A percentile compares a stretch with the other conserved stretches of the same genome.
phyloP scores from a whole-genome alignment of 176 grass and related monocot species.

The Oryza punctata region DNA sequence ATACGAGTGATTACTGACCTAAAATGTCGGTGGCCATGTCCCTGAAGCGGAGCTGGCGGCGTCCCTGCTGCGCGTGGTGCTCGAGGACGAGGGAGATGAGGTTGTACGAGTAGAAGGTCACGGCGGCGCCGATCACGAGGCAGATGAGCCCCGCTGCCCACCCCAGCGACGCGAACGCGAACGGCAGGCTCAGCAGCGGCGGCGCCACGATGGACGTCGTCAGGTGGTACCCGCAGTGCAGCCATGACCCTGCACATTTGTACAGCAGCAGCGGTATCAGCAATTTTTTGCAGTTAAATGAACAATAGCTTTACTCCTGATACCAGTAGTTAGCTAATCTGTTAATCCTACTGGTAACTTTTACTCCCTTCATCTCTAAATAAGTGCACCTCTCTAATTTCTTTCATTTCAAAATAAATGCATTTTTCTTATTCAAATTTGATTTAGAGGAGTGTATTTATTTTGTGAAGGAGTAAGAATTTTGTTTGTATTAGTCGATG shows the following conservation, averaged over 20 bases:
- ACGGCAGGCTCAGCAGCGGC: slow-evolving; percentile 86
- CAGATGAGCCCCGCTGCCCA: slow-evolving; percentile 65
- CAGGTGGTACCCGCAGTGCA: slow-evolving; percentile 93
- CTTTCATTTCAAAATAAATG: too few relatives aligned
- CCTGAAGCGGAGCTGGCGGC: slow-evolving; percentile 84
- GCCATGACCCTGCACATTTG: slow-evolving; percentile 67
- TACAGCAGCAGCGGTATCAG: background rate
- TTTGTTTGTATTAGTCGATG: background rate
- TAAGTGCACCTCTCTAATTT: too few relatives aligned
- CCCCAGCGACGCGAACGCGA: slow-evolving; percentile 74
- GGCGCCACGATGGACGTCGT: slow-evolving; percentile 91
- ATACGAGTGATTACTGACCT: slow-evolving; percentile 42
- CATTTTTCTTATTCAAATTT: too few relatives aligned
- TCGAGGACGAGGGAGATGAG: slow-evolving; percentile 89
- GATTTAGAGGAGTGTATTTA: too few relatives aligned
- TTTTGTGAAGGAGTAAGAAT: too few relatives aligned
- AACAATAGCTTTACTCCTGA: background rate
- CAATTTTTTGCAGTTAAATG: background rate
- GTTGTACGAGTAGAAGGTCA: slow-evolving; percentile 98
- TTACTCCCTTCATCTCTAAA: too few relatives aligned
- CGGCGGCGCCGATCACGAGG: slow-evolving; percentile 58
- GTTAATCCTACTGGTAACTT: background rate
- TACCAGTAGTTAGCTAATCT: background rate
- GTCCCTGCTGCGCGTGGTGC: slow-evolving; percentile 85
- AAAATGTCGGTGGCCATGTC: slow-evolving; percentile 91